Evolutionary conservation across 2,329 filamentous ascomycete species (phyloP).

Genomic region (Aspergillus tubingensis): DNA sequence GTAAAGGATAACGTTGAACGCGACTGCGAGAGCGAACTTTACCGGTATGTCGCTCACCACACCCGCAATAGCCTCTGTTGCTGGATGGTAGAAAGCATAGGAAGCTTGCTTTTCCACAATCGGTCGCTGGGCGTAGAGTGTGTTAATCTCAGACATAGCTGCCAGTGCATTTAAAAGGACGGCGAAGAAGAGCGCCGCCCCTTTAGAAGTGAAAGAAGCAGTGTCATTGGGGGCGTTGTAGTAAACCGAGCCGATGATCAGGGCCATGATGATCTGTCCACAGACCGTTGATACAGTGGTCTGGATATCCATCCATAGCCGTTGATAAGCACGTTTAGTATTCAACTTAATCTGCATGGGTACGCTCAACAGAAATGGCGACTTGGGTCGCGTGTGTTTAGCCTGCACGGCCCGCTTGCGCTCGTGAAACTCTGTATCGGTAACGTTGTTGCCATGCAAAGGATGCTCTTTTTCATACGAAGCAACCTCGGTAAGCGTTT

Average conservation of each 20-base stretch:
- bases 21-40: conserved; percentile 69
- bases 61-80: conserved; percentile 7
- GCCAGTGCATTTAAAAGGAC: conserved; percentile 80
- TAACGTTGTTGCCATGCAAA: background rate
- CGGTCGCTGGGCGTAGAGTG: conserved; percentile 19
- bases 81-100: conserved; percentile 26
- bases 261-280: conserved; percentile 69
- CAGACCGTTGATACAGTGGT: conserved; percentile 64
- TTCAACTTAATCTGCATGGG: conserved; percentile 32
- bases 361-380: conserved; percentile 73
- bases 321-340: conserved; percentile 53
- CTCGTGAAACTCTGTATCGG: conserved; percentile 33
- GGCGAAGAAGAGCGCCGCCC: conserved; percentile 78
- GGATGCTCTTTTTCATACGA: conserved; percentile 8
- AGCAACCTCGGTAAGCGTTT: conserved; percentile 3
- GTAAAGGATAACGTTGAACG: conserved; percentile 77
- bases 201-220: conserved; percentile 71
- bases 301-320: conserved; percentile 71
- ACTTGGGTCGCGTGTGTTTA: conserved; percentile 66
- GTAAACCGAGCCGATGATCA: conserved; percentile 77
- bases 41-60: conserved; percentile 59
- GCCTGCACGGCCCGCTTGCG: conserved; percentile 35
- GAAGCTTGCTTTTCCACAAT: conserved; percentile 24
- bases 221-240: conserved; percentile 69
- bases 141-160: conserved; percentile 63